Conservation (phyloP, 805 yeast species). For the Candida berthetii region DNA sequence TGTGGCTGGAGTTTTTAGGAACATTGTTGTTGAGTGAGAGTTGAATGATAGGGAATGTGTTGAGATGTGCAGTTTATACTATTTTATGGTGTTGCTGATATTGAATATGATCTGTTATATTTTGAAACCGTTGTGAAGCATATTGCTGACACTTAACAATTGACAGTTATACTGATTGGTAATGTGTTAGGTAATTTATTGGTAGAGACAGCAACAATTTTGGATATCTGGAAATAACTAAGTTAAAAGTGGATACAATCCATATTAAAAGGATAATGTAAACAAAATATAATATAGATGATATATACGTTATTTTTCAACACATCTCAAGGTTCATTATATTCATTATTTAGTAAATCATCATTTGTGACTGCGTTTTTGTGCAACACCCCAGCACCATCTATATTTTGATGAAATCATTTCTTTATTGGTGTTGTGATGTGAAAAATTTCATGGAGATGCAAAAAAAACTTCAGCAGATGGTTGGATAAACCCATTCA, state of each 20-base stretch:
- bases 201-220: too few relatives aligned
- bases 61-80: too few relatives aligned
- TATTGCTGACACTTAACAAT: background rate
- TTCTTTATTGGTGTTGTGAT: conserved; percentile 4
- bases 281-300: background rate
- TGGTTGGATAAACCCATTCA: too few relatives aligned
- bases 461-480: background rate
- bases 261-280: background rate
- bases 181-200: background rate
- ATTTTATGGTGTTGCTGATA: too few relatives aligned
- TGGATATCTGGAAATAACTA: too few relatives aligned
- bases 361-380: background rate
- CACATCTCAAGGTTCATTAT: too few relatives aligned
- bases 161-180: background rate
- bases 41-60: too few relatives aligned
- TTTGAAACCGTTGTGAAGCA: too few relatives aligned
- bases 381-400: background rate
- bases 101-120: too few relatives aligned
- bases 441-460: background rate
- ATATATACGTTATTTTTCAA: too few relatives aligned
- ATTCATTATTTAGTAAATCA: background rate
- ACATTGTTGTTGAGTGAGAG: background rate
- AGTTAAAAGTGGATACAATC: too few relatives aligned
- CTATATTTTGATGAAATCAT: too few relatives aligned
- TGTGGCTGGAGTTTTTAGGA: background rate